phyloP scores from a whole-genome alignment of 345 rosid species.

The Stellera chamaejasme region DNA sequence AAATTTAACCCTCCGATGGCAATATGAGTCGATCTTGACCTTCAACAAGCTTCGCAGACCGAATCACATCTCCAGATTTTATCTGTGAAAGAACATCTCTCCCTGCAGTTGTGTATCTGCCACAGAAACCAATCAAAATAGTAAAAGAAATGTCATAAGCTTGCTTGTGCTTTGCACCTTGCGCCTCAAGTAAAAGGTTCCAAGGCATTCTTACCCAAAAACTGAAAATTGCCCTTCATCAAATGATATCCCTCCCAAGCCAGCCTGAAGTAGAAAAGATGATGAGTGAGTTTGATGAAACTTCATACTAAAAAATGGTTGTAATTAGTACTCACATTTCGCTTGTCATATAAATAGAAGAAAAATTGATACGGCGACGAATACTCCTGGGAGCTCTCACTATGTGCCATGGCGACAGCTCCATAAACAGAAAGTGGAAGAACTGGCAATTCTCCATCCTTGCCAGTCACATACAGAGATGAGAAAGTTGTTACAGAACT shows the following conservation, averaged over 20 bases:
- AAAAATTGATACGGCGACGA: conserved; percentile 87
- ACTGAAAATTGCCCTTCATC: conserved; percentile 96
- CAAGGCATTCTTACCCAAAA: conserved; percentile 45
- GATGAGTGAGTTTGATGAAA: neutral
- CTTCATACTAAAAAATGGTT: neutral
- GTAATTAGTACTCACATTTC: conserved; percentile 45
- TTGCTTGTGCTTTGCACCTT: conserved; percentile 1
- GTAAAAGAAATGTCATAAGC: neutral
- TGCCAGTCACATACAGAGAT: conserved; percentile 10
- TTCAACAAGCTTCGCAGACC: conserved; percentile 57
- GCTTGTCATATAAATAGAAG: conserved; percentile 85
- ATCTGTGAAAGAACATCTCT: conserved; percentile 77
- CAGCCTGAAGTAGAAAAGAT: conserved; percentile 32
- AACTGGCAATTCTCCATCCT: conserved; percentile 91
- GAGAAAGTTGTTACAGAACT: neutral
- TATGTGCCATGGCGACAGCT: conserved; percentile 94
- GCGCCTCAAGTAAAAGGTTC: neutral
- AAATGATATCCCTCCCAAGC: conserved; percentile 91
- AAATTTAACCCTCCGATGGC: conserved; percentile 39
- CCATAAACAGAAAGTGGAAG: conserved; percentile 86
- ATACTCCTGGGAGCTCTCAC: conserved; percentile 72
- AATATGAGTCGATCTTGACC: conserved; percentile 73
- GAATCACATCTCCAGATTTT: conserved; percentile 70
- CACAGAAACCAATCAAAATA: neutral
- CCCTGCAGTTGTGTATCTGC: conserved; percentile 64